These are phyloP conservation scores for Mytilinidion resinicola DNA, from an alignment of 495 filamentous ascomycete species.

Conservation along the genomic window DNA sequence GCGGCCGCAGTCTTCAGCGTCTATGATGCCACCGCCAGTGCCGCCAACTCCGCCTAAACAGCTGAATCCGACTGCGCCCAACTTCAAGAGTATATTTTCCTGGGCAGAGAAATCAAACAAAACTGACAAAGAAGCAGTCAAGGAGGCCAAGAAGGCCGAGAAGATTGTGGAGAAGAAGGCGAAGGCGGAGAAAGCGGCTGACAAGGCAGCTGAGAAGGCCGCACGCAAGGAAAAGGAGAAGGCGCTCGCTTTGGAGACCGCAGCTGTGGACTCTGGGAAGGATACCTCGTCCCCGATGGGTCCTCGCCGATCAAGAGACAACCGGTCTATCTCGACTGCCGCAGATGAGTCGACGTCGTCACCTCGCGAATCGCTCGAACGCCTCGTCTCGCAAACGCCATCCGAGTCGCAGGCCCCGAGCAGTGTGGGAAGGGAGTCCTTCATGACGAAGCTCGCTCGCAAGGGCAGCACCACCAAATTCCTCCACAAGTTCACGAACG, in stretches of 20 bases:
- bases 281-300: conserved; percentile 28
- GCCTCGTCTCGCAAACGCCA: conserved; percentile 28
- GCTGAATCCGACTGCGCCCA: conserved; percentile 37
- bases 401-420: conserved; percentile 20
- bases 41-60: conserved; percentile 21
- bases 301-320: conserved; percentile 30
- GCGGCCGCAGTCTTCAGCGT: conserved; percentile 28
- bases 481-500: conserved; percentile 27
- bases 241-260: conserved; percentile 6
- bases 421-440: conserved; percentile 26
- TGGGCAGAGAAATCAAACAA: conserved; percentile 22
- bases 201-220: conserved; percentile 20
- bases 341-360: conserved; percentile 23
- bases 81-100: conserved; percentile 36
- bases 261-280: conserved; percentile 10
- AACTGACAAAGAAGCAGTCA: conserved; percentile 17
- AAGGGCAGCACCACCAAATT: conserved; percentile 36
- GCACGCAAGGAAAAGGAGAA: conserved; percentile 27
- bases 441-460: conserved; percentile 38
- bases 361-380: conserved; percentile 28
- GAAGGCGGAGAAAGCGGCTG: conserved; percentile 21
- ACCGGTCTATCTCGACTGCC: conserved; percentile 31
- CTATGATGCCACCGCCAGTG: conserved; percentile 15
- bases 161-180: conserved; percentile 17
- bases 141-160: conserved; percentile 12